Base-by-base conservation (phyloP, 345 rosid species). In the Citrus trifoliata region DNA sequence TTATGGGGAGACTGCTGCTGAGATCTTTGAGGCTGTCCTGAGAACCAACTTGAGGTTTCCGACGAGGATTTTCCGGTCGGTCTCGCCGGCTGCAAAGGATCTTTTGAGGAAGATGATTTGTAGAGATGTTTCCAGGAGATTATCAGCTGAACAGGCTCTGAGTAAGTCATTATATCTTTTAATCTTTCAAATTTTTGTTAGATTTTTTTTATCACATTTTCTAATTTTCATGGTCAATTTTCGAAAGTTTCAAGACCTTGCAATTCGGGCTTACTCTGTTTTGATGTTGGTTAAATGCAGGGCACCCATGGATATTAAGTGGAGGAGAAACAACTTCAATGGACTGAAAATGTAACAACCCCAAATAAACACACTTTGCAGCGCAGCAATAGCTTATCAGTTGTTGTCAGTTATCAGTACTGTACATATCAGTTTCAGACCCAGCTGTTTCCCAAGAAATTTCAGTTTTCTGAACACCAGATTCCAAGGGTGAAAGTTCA, bases 31-130 rank as follows among this genome's bases (percentile, higher is more conserved):
- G 76, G 86, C 89, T 28, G 88, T 94, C 2, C 25, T 88, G 65
- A 87, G 98, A 46, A 95, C 89, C 40, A 93, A 94, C 76, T 69
- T 96, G 27, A 88, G 95, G 83, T 94, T 94, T 72, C 97, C 93
- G 0, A 33, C 88, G 0, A 84, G 84, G 76, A 64, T 78, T 48
- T 94, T 92, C 51, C 70, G 88, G 42, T 77, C 84, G 0, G 89
- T 90, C 22, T 91, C 91, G 2, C 16, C 85, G 0, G 88, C 73
- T 1, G 97, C 83, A 0, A 94, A 96, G 80, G 98, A 93, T 71
- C 76, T 96, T 8, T 13, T 96, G 83, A 85, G 97, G 83, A 93
- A 89, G 85, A 88, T 96, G 93, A 88, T 94, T 1, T 91, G 95
- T 58, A 87, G 86, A 12, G 99, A 93, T 79, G 92, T 83, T 30